Conservation (phyloP, 2,329 filamentous ascomycete species). For the Cucurbitaria berberidis region DNA sequence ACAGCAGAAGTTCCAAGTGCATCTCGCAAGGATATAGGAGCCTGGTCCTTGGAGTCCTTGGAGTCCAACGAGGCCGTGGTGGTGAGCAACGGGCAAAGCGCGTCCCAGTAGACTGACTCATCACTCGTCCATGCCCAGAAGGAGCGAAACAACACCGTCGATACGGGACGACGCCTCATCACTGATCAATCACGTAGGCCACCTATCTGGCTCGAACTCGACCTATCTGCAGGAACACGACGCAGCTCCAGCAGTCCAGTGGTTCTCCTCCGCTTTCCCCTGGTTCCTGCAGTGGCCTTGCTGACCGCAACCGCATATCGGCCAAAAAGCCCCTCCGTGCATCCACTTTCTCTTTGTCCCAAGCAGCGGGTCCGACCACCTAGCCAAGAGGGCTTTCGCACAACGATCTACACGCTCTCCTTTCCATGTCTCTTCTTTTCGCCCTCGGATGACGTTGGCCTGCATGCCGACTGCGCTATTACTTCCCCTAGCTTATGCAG, state of each 20-base stretch:
- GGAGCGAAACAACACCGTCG: too few species aligned
- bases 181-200: background rate
- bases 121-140: too few species aligned
- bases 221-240: background rate
- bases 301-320: background rate
- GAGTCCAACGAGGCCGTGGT: too few species aligned
- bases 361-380: background rate
- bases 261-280: background rate
- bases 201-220: background rate
- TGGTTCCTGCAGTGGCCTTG: slow-evolving; percentile 1
- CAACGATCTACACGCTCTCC: background rate
- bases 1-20: background rate
- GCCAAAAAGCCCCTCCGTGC: background rate
- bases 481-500: background rate
- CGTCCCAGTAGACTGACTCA: too few species aligned
- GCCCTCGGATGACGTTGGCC: background rate
- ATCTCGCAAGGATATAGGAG: background rate
- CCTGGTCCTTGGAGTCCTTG: background rate
- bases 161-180: background rate
- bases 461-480: background rate
- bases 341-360: background rate
- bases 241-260: background rate
- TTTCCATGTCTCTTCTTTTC: background rate
- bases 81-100: background rate
- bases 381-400: too few species aligned